Conservation (phyloP, 805 yeast genomes). For the Pichia gijzeniarum region DNA sequence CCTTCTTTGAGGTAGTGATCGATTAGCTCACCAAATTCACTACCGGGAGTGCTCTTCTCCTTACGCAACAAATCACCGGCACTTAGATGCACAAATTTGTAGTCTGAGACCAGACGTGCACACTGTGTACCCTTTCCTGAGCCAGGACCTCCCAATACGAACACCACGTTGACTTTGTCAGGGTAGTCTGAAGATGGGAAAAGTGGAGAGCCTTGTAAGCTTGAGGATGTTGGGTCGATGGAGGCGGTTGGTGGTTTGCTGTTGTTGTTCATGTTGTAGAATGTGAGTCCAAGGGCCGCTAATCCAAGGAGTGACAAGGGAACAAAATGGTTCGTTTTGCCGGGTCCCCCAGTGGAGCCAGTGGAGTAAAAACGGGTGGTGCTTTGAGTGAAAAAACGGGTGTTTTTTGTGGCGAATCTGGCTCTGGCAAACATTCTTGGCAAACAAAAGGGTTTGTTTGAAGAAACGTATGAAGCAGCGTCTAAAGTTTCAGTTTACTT, state of each 20-base stretch:
- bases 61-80: constrained; percentile 97
- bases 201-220: constrained; percentile 20
- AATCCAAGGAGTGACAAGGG: constrained; percentile 26
- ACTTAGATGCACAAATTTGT: constrained; percentile 77
- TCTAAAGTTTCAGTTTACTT: too few relatives aligned
- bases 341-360: background rate
- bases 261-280: constrained; percentile 25
- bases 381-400: too few relatives aligned
- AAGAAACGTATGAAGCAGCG: too few relatives aligned
- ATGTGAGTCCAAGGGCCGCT: constrained; percentile 29
- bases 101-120: constrained; percentile 72
- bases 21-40: constrained; percentile 80
- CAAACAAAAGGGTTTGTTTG: background rate
- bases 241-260: constrained; percentile 30
- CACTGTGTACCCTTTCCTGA: constrained; percentile 98
- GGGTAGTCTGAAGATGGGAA: constrained; percentile 7
- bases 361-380: constrained; percentile 6
- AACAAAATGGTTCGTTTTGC: constrained; percentile 16
- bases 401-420: too few relatives aligned
- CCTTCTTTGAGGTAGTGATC: constrained; percentile 84
- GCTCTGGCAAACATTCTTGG: too few relatives aligned
- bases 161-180: constrained; percentile 58
- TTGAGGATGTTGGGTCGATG: constrained; percentile 31
- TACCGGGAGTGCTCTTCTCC: constrained; percentile 78
- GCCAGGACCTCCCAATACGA: constrained; percentile 96